These are phyloP conservation scores for Talaromyces atroroseus DNA, from an alignment of 2,329 filamentous ascomycete genomes.

Conservation along the genomic window DNA sequence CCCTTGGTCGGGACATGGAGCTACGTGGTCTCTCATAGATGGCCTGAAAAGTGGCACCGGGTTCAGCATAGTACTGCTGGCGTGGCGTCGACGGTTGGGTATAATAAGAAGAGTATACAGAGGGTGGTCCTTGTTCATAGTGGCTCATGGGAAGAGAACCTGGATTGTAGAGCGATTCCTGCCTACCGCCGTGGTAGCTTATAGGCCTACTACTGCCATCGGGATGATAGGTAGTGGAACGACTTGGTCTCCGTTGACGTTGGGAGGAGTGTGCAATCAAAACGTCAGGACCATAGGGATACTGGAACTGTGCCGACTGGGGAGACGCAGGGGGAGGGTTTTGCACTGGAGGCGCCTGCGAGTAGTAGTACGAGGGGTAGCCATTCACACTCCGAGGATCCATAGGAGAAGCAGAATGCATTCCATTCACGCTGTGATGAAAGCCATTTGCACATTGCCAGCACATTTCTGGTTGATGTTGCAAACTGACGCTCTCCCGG, in stretches of 20 bases:
- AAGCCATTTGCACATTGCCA: constrained; percentile 30
- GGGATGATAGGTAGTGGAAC: constrained; percentile 33
- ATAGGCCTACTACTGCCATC: constrained; percentile 27
- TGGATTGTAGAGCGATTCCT: constrained; percentile 27
- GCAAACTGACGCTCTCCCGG: constrained; percentile 26
- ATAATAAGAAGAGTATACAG: constrained; percentile 35
- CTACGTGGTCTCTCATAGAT: constrained; percentile 28
- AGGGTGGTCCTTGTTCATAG: constrained; percentile 34
- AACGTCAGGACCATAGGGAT: constrained; percentile 26
- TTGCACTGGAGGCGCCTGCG: constrained; percentile 21
- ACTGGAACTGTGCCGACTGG: constrained; percentile 25
- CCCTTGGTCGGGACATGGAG: constrained; percentile 30
- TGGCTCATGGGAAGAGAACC: constrained; percentile 22
- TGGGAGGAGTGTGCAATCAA: constrained; percentile 26
- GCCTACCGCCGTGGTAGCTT: constrained; percentile 34
- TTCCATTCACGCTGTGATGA: constrained; percentile 20
- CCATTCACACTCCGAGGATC: constrained; percentile 30
- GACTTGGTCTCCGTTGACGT: constrained; percentile 23
- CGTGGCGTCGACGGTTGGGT: constrained; percentile 23
- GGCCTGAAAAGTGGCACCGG: constrained; percentile 19
- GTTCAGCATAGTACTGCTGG: constrained; percentile 23
- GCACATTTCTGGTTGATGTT: constrained; percentile 26
- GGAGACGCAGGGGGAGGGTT: constrained; percentile 24
- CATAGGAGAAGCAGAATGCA: constrained; percentile 26
- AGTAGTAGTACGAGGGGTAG: constrained; percentile 22